These are phyloP conservation scores for Vanilla planifolia DNA, from an alignment of 106 monocot species.

Conservation along the genomic window DNA sequence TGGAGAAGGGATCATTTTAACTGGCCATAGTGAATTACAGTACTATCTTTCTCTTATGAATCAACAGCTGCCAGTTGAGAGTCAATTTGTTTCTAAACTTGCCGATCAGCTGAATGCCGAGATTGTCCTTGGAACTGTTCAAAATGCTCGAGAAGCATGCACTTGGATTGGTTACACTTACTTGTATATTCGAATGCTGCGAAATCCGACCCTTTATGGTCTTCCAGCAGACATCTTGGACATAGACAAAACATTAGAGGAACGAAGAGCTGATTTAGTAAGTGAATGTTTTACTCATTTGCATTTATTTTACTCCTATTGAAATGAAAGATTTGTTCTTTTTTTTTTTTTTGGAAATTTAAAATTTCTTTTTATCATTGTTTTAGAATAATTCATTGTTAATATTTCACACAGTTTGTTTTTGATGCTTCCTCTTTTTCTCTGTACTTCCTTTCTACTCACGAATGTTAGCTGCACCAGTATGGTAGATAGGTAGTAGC, in stretches of 20 bases:
- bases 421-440: too few relatives aligned
- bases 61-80: conserved; percentile 97
- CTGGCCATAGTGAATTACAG: conserved; percentile 86
- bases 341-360: too few relatives aligned
- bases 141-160: conserved; percentile 95
- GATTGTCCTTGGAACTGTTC: conserved; percentile 96
- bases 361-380: too few relatives aligned
- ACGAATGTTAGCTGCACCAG: too few relatives aligned
- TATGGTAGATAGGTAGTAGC: too few relatives aligned
- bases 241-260: conserved; percentile 75
- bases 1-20: conserved; percentile 94
- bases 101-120: conserved; percentile 99
- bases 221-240: conserved; percentile 70
- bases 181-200: conserved; percentile 83
- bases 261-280: conserved; percentile 95
- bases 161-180: conserved; percentile 96
- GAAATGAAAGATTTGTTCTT: too few relatives aligned
- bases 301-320: too few relatives aligned
- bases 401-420: too few relatives aligned
- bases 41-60: conserved; percentile 97
- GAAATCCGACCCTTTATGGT: conserved; percentile 94
- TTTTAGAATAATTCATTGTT: too few relatives aligned
- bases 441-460: too few relatives aligned
- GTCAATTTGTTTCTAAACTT: conserved; percentile 89
- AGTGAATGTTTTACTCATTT: conserved; percentile 8